Percentiles rank a stretch among this genome's conserved stretches.
Evolutionary conservation across 2,329 filamentous ascomycete genomes (phyloP).

Genomic region (Trichophyton schoenleinii): DNA sequence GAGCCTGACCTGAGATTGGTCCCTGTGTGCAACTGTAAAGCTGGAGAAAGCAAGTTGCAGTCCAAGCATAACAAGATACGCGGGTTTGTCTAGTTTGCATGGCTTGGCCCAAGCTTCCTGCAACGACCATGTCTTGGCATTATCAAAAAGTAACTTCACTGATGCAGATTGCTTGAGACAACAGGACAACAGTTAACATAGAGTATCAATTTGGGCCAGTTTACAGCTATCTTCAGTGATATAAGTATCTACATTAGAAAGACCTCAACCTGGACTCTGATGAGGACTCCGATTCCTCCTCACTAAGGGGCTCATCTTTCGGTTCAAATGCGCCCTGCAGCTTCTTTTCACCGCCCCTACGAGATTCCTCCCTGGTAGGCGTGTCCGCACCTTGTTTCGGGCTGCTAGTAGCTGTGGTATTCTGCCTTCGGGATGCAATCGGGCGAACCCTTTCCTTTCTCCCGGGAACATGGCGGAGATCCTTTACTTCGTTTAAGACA

Average conservation of each 20-base stretch:
- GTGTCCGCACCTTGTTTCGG: not conserved
- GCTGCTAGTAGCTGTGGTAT: not conserved
- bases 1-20: not conserved
- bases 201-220: not conserved
- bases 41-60: not conserved
- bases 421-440: not conserved
- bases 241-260: not conserved
- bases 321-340: not conserved
- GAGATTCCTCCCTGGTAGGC: not conserved
- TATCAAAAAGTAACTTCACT: not conserved
- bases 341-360: not conserved
- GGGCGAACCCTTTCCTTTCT: slow-evolving; percentile 2
- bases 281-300: not conserved
- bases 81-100: not conserved
- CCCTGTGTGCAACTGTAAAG: not conserved
- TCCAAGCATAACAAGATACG: not conserved
- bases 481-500: slow-evolving; percentile 68
- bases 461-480: slow-evolving; percentile 37
- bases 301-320: not conserved
- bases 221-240: not conserved
- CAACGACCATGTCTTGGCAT: not conserved
- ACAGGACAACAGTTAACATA: not conserved
- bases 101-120: not conserved
- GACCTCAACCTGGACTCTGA: slow-evolving; percentile 3
- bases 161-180: not conserved